Base-by-base conservation (phyloP, 2,329 filamentous ascomycete species). In the Ophiostoma angusticollis region DNA sequence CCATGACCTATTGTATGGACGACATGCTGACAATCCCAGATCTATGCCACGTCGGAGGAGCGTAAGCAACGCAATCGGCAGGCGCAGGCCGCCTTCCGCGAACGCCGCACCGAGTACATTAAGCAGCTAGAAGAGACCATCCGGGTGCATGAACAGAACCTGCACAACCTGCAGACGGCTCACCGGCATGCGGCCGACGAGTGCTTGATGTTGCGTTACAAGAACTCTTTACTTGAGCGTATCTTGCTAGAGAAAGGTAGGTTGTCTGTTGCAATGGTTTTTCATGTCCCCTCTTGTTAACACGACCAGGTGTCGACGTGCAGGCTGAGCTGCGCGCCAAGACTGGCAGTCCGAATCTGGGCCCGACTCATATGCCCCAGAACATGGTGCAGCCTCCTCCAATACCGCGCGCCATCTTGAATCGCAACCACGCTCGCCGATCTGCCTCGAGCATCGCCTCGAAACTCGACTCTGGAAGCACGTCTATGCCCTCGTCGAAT, bases 71-170 rank as follows among this genome's bases (percentile, higher is more conserved):
- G 91, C 49, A 98, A 98, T 58, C 72, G 91, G 51, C 91, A 96
- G 65, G 91, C 91, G 34, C 91, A 98, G 63, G 91, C 91, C 40
- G 91, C 91, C 42, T 98, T 98, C 55, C 80, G 91, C 51, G 91
- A 98, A 64, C 81, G 91, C 49, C 80, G 91, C 43, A 96, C 89
- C 40, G 91, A 98, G 67, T 98, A 98, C 61, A 98, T 98, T 66
- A 96, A 96, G 66, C 91, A 98, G 61, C 74, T 98, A 19, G 91
- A 98, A 64, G 85, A 89, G 52, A 93, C 87, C 40, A 96, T 98
- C 61, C 89, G 91, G 55, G 84, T 91, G 51, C 89, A 96, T 68
- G 91, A 98, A 63, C 85, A 93, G 53, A 89, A 85, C 52, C 70
- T 96, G 41, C 84, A 93, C 52, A 93, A 78, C 54, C 70, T 98